phyloP scores from a whole-genome alignment of 257 asterid species.

The Handroanthus guayacan region DNA sequence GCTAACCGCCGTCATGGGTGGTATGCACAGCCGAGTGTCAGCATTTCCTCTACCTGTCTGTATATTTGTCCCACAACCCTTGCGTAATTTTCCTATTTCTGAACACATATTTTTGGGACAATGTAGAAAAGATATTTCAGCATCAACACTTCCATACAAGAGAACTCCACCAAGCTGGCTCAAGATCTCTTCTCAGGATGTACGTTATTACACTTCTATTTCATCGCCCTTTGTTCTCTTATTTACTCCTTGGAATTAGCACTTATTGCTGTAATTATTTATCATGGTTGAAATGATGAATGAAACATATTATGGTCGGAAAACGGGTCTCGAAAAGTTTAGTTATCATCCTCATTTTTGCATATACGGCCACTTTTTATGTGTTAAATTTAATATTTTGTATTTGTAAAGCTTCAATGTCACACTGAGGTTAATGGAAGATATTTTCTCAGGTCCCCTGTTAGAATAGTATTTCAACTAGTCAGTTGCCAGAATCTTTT shows the following conservation, averaged over 20 bases:
- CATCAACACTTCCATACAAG: slow-evolving; percentile 88
- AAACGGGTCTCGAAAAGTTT: too few relatives aligned
- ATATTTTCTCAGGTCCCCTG: too few relatives aligned
- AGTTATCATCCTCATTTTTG: not conserved
- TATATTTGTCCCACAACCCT: not conserved
- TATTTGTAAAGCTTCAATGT: not conserved
- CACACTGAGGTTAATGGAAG: not conserved
- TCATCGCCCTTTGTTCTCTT: not conserved
- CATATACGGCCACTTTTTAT: not conserved
- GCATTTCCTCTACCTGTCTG: slow-evolving; percentile 5
- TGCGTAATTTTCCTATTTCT: slow-evolving; percentile 18
- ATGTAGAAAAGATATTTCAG: slow-evolving; percentile 85
- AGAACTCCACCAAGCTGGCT: slow-evolving; percentile 91
- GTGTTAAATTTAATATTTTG: not conserved
- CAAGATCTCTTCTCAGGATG: slow-evolving; percentile 66
- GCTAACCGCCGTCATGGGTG: slow-evolving; percentile 65
- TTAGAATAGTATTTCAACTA: not conserved
- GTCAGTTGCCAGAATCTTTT: not conserved
- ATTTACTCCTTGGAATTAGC: slow-evolving; percentile 2
- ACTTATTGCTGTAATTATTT: not conserved
- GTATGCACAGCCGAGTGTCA: slow-evolving; percentile 94
- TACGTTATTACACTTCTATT: slow-evolving; percentile 31
- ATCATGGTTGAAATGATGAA: too few relatives aligned
- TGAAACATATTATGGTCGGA: too few relatives aligned
- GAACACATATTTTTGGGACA: slow-evolving; percentile 3